These are phyloP conservation scores for Piper longum DNA, from an alignment of 164 flowering plant genomes.

Conservation along the genomic window DNA sequence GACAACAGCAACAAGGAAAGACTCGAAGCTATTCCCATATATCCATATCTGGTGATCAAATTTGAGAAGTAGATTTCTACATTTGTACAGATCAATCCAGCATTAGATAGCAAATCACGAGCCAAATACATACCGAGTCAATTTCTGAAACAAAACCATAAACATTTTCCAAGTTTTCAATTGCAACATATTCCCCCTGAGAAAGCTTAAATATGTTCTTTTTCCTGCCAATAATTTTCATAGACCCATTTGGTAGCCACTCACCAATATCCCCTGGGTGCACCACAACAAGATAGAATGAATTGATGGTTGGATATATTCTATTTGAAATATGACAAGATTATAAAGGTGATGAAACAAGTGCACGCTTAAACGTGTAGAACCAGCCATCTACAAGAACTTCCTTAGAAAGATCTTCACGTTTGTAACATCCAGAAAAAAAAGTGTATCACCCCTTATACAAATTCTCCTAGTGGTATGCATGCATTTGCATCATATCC, in stretches of 20 bases:
- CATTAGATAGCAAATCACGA: background rate
- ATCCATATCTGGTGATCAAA: slow-evolving; percentile 73
- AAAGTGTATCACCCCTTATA: slow-evolving; percentile 61
- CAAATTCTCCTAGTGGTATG: slow-evolving; percentile 91
- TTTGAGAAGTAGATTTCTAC: background rate
- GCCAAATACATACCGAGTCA: slow-evolving; percentile 48
- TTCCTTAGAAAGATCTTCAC: slow-evolving; percentile 82
- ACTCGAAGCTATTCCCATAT: slow-evolving; percentile 88
- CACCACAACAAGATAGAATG: background rate
- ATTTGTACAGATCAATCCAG: background rate
- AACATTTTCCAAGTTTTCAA: slow-evolving; percentile 87
- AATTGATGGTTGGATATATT: too few relatives aligned
- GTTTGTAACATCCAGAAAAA: slow-evolving; percentile 87
- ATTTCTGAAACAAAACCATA: slow-evolving; percentile 49
- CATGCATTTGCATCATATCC: slow-evolving; percentile 75
- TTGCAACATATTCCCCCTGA: slow-evolving; percentile 98
- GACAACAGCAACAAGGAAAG: slow-evolving; percentile 77
- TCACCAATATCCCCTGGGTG: slow-evolving; percentile 84
- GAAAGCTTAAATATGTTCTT: slow-evolving; percentile 98
- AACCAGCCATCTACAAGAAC: slow-evolving; percentile 90
- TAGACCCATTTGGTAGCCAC: slow-evolving; percentile 87
- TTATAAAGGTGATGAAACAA: background rate
- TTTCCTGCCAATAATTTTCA: slow-evolving; percentile 95
- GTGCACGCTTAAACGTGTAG: slow-evolving; percentile 49
- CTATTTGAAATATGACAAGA: too few relatives aligned